Conservation (phyloP, 192 early-diverging fungal species). For the Podila verticillata region DNA sequence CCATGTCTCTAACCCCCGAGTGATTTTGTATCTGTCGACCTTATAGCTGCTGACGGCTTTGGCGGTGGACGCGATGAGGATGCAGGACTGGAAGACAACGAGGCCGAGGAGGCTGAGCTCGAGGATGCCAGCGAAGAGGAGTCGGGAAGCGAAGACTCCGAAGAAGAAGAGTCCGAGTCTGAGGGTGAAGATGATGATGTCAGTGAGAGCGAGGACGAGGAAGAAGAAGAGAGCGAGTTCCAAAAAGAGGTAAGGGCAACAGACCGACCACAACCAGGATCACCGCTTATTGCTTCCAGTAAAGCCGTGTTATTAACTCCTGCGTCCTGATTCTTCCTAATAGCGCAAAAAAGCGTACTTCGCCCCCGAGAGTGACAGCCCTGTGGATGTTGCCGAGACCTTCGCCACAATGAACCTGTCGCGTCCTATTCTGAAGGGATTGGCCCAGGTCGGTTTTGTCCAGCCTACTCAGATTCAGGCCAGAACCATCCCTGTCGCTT, state of each 20-base stretch:
- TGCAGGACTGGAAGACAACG: conserved; percentile 35
- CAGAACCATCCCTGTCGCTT: conserved; percentile 90
- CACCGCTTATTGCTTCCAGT: background rate
- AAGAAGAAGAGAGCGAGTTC: conserved; percentile 57
- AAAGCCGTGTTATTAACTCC: background rate
- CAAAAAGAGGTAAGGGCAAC: conserved; percentile 51
- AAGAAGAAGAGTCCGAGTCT: conserved; percentile 44
- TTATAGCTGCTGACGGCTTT: conserved; percentile 44
- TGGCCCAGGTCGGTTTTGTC: conserved; percentile 87
- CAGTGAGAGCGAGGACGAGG: conserved; percentile 49
- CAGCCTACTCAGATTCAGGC: conserved; percentile 96
- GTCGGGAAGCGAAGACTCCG: conserved; percentile 30
- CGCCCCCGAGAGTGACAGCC: conserved; percentile 57
- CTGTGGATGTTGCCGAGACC: conserved; percentile 67
- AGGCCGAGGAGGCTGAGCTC: conserved; percentile 41
- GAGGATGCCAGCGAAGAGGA: conserved; percentile 43
- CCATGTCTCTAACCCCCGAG: background rate
- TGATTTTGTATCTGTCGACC: background rate
- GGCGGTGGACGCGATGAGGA: conserved; percentile 49
- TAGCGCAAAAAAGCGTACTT: conserved; percentile 74
- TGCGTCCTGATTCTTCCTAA: background rate
- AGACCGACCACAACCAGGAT: background rate
- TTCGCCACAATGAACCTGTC: conserved; percentile 95
- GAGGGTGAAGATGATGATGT: conserved; percentile 56
- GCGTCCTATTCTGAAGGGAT: conserved; percentile 92